phyloP scores from a whole-genome alignment of 352 stramenopile genomes.

The Globisporangium paddicum region DNA sequence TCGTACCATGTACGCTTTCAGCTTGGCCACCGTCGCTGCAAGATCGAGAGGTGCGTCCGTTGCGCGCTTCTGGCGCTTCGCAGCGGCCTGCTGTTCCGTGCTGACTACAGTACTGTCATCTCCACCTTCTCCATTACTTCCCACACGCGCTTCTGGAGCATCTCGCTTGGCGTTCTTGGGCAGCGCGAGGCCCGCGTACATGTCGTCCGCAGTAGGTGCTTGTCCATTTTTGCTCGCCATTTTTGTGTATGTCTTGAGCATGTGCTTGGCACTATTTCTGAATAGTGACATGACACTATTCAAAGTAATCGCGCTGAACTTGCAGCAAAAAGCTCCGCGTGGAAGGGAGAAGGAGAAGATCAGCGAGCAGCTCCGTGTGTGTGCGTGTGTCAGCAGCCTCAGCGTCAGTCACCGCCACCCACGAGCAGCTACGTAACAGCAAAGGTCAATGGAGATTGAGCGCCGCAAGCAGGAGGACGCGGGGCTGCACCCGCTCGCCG shows the following conservation, averaged over 20 bases:
- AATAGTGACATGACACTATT: neutral
- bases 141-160: neutral
- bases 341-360: neutral
- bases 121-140: neutral
- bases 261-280: neutral
- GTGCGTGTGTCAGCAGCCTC: neutral
- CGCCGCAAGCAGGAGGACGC: slow-evolving; percentile 6
- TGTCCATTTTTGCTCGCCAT: slow-evolving; percentile 1
- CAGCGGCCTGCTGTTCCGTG: neutral
- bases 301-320: no score
- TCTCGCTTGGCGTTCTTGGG: slow-evolving; percentile 45
- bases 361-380: no score
- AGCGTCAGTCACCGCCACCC: neutral
- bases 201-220: slow-evolving; percentile 16
- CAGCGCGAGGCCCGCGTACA: slow-evolving; percentile 53
- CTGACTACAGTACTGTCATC: neutral
- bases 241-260: no score
- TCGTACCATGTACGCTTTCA: slow-evolving; percentile 65
- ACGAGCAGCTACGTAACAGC: neutral
- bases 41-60: slow-evolving; percentile 35
- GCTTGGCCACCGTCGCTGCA: slow-evolving; percentile 34
- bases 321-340: slow-evolving; percentile 10
- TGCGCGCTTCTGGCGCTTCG: slow-evolving; percentile 25
- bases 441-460: slow-evolving; percentile 12
- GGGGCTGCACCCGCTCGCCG: slow-evolving; percentile 60